Evolutionary conservation across 495 filamentous ascomycete species (phyloP).

Genomic region (Aspergillus nanangensis): DNA sequence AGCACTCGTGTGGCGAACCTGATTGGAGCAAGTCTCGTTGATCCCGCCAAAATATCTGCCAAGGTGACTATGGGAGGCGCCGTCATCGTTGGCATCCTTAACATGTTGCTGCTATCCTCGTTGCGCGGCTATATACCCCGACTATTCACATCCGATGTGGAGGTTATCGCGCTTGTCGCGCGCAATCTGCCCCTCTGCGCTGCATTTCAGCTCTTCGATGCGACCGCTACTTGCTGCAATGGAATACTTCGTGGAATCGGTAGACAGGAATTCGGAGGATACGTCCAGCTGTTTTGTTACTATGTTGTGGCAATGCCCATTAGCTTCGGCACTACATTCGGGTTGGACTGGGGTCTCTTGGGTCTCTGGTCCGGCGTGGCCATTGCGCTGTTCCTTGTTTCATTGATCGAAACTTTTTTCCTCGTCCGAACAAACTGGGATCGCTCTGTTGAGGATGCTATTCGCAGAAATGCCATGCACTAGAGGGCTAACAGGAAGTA

Average conservation of each 20-base stretch:
- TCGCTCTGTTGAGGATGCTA: slow-evolving; percentile 67
- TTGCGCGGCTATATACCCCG: slow-evolving; percentile 65
- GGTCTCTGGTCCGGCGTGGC: slow-evolving; percentile 84
- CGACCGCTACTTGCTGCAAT: slow-evolving; percentile 70
- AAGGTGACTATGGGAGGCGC: slow-evolving; percentile 65
- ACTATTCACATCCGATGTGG: slow-evolving; percentile 75
- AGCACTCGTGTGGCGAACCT: slow-evolving; percentile 62
- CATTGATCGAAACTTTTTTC: slow-evolving; percentile 60
- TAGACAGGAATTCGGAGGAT: slow-evolving; percentile 82
- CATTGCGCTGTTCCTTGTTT: slow-evolving; percentile 61
- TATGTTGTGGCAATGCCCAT: slow-evolving; percentile 83
- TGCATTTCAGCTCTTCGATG: slow-evolving; percentile 85
- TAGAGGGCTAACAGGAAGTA: slow-evolving; percentile 17
- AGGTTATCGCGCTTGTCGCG: slow-evolving; percentile 73
- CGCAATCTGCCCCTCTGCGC: slow-evolving; percentile 71
- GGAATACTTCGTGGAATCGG: slow-evolving; percentile 82
- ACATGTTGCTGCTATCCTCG: slow-evolving; percentile 59
- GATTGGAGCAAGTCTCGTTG: slow-evolving; percentile 64
- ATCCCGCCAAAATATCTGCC: slow-evolving; percentile 65
- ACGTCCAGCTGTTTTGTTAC: slow-evolving; percentile 78
- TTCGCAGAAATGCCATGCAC: slow-evolving; percentile 57
- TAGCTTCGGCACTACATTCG: slow-evolving; percentile 71
- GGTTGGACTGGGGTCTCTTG: slow-evolving; percentile 62
- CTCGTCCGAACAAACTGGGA: slow-evolving; percentile 67
- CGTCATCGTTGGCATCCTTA: slow-evolving; percentile 67